Evolutionary conservation across 305 asterid genomes (phyloP), one percentile per base, ranked within the genome.

Genomic region (Fraxinus greggii): DNA sequence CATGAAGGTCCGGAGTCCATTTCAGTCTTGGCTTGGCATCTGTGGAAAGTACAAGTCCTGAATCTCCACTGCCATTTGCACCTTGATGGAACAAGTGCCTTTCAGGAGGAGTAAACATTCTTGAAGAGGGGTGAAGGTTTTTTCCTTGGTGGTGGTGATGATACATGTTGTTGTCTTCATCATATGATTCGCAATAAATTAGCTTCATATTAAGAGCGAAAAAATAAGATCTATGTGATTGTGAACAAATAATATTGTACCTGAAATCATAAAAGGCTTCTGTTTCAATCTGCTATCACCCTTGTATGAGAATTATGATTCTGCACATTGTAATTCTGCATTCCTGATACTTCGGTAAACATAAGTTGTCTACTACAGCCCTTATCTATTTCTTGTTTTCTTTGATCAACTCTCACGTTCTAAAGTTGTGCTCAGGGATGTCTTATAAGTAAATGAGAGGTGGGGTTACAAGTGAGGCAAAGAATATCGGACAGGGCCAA

Each of bases 21-120:
- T 97, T 97, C 35, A 97, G 84, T 84, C 99, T 89, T 35, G 99
- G 99, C 89, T 97, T 97, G 56, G 99, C 98, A 92, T 97, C 99
- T 7, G 97, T 97, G 36, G 99, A 95, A 51, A 95, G 95, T 31
- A 97, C 97, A 75, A 95, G 98, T 32, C 97, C 95, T 31, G 97
- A 91, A 76, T 95, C 97, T 86, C 92, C 94, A n/a, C 85, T 75
- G 70, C 89, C 84, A 75, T 88, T 93, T 79, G 84, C 87, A 23
- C 95, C 91, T 87, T 93, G 98, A 81, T 89, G 89, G 84, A 93
- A 90, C 88, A 92, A 84, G 88, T 91, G 89, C 85, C 93, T 89
- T 84, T 92, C 98, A 19, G 90, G 89, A 36, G 86, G 89, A 77
- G 86, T 74, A 59, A 94, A 85, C 95, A 90, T 86, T 85, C 93